Base-by-base conservation (phyloP, 2,329 filamentous ascomycete species). In the Plenodomus lindquistii region DNA sequence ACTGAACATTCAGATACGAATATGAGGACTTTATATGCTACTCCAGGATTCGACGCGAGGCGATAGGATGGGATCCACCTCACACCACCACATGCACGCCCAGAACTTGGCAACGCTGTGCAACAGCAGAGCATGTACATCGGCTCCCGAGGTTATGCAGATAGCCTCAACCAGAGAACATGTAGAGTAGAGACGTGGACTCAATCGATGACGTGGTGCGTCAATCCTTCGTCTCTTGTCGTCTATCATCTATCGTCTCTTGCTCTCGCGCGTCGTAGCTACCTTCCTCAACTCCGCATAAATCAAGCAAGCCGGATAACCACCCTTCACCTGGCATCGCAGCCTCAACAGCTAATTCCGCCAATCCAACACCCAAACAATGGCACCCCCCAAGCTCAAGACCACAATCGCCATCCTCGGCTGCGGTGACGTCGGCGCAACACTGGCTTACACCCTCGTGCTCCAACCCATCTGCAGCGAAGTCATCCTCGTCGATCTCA, bases 401-500 rank as follows among this genome's bases (percentile, higher is more conserved):
- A 69, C 66, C 19, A 65, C 55, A 44, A 78, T 81, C 50, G 78
- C 79, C 17, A 76, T 82, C 42, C 66, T 82, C 11, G 79, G 80
- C 22, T 77, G 75, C 17, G 79, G 79, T 43, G 73, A 78, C 49
- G 79, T 81, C 17, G 79, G 79, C 36, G 74, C 74, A 13, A 79
- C 78, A 2, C 75, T 78, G 41, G 79, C 79, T 18, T 79, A 79
- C 54, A 76, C 77, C 4, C 73, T 83, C 2, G 75, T 82, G 46
- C 72, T 81, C 6, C 72, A 74, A 48, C 77, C 76, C n/a, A 69
- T 81, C 35, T 77, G 76, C 19, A 70, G 67, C 45, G 79, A 83
- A 52, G 69, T 83, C 10, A 73, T 83, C n/a, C 69, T 83, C 3
- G 77, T 82, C 17, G 81, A 84, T 55, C 72, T 75, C 20, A 76